These are phyloP conservation scores for Mentha longifolia DNA, from an alignment of 257 asterid species.

Conservation along the genomic window DNA sequence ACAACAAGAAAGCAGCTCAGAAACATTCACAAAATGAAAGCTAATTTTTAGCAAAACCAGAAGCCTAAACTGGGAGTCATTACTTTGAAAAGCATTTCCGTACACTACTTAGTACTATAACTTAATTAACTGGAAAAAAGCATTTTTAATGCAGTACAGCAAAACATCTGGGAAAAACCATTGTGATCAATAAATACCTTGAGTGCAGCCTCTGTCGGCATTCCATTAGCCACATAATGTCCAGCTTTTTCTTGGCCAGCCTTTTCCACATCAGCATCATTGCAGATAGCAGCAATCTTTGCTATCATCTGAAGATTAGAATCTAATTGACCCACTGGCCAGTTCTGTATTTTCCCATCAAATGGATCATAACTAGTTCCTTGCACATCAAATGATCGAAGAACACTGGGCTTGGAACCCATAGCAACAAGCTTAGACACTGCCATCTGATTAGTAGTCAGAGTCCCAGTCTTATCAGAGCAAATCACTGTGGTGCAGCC, in stretches of 20 bases:
- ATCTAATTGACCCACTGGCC: slow-evolving; percentile 74
- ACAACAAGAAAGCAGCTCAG: slow-evolving; percentile 9
- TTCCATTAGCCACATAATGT: slow-evolving; percentile 76
- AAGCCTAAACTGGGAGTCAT: background rate
- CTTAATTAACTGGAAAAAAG: background rate
- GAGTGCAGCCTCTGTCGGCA: slow-evolving; percentile 98
- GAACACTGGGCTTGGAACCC: slow-evolving; percentile 54
- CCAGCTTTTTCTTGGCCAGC: slow-evolving; percentile 63
- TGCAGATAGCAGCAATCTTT: slow-evolving; percentile 91
- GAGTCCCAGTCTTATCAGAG: slow-evolving; percentile 96
- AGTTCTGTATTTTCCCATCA: slow-evolving; percentile 86
- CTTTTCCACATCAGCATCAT: slow-evolving; percentile 89
- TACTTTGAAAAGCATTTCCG: background rate
- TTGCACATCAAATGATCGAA: slow-evolving; percentile 73
- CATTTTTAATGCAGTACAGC: background rate
- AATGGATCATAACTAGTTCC: slow-evolving; percentile 86
- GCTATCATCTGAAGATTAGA: slow-evolving; percentile 89
- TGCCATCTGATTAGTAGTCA: slow-evolving; percentile 99
- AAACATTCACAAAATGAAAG: background rate
- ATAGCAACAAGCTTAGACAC: slow-evolving; percentile 86
- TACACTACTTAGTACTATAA: background rate
- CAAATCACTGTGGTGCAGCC: slow-evolving; percentile 99
- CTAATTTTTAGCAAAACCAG: background rate
- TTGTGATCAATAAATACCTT: slow-evolving; percentile 56
- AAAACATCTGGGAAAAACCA: slow-evolving; percentile 9